These are phyloP conservation scores for Sergeia podlipaevii DNA, from an alignment of 208 protist species.

Conservation along the genomic window DNA sequence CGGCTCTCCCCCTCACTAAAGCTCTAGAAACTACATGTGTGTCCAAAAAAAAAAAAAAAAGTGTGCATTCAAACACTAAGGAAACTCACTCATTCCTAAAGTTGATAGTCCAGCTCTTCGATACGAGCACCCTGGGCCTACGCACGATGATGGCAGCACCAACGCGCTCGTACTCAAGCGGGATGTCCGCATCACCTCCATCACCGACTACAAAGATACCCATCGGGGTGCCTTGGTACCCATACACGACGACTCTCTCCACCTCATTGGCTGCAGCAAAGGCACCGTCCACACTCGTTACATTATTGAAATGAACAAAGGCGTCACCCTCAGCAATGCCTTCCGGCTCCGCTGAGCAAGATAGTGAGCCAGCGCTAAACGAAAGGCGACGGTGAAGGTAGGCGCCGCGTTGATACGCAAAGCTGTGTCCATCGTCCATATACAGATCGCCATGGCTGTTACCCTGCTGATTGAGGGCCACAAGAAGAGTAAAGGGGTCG, in stretches of 20 bases:
- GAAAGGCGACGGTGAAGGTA: conserved; percentile 53
- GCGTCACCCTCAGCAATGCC: no score
- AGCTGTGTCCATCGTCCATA: conserved; percentile 71
- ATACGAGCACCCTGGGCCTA: conserved; percentile 43
- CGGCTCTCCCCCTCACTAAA: no score
- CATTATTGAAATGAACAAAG: neutral
- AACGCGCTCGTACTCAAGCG: conserved; percentile 54
- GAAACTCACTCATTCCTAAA: conserved; percentile 33
- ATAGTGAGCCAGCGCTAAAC: conserved; percentile 37
- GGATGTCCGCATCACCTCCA: conserved; percentile 4
- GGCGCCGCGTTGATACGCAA: conserved; percentile 49
- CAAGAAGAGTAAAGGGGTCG: conserved; percentile 93
- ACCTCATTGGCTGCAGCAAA: conserved; percentile 32
- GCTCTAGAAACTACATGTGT: no score
- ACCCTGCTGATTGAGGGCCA: conserved; percentile 77
- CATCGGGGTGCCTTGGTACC: conserved; percentile 33
- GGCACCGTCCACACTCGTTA: neutral
- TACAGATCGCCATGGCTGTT: conserved; percentile 71
- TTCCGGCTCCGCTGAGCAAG: conserved; percentile 15
- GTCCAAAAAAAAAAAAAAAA: conserved; percentile 5
- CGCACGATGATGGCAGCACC: conserved; percentile 52
- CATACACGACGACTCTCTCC: conserved; percentile 71
- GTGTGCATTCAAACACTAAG: neutral
- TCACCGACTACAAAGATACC: conserved; percentile 11
- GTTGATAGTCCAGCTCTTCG: conserved; percentile 53